phyloP scores from a whole-genome alignment of 1,284 basidiomycete genomes.

The Apiotrichum brassicae region DNA sequence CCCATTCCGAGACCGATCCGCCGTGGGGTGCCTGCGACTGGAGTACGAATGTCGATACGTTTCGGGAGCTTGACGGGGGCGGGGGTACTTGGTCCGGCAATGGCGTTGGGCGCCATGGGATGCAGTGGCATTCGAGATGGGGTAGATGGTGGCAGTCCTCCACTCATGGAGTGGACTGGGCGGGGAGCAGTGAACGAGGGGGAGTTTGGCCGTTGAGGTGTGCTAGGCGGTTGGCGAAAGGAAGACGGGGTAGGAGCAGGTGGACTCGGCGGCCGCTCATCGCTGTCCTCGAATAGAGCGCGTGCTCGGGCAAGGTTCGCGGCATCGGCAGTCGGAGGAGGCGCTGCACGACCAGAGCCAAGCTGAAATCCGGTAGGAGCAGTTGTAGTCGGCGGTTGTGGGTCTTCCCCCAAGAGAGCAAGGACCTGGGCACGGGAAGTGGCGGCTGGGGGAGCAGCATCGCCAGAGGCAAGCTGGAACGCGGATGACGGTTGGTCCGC shows the following conservation, averaged over 20 bases:
- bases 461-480: not conserved
- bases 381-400: too few relatives aligned
- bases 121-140: constrained; percentile 24
- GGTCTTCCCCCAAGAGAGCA: constrained; percentile 1
- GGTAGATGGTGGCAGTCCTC: constrained; percentile 1
- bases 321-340: not conserved
- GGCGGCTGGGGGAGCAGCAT: not conserved
- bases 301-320: not conserved
- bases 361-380: not conserved
- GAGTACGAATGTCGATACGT: constrained; percentile 28
- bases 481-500: not conserved
- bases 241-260: constrained; percentile 2
- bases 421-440: not conserved
- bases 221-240: not conserved
- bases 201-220: not conserved
- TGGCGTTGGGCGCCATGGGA: constrained; percentile 26
- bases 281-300: constrained; percentile 1
- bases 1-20: constrained; percentile 42
- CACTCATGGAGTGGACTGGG: not conserved
- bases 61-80: constrained; percentile 6
- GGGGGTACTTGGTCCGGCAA: constrained; percentile 1
- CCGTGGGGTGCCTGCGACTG: constrained; percentile 20
- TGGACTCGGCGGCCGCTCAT: too few relatives aligned
- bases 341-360: not conserved
- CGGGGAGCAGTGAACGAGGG: not conserved